phyloP scores from a whole-genome alignment of 192 early-diverging fungal species.

The Coemansia sp. region DNA sequence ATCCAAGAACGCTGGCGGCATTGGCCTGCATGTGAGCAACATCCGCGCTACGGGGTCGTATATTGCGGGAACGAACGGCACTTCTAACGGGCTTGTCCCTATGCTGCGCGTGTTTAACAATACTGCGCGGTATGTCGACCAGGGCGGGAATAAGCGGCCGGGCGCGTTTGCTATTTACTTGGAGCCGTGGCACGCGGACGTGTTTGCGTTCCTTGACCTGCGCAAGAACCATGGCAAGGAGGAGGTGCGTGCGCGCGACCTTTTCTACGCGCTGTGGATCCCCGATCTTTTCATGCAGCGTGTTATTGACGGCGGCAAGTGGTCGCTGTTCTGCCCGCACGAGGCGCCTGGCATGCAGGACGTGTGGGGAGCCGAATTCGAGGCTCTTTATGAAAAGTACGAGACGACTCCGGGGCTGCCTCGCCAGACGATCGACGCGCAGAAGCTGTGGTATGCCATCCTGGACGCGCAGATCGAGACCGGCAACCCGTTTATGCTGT shows the following conservation, averaged over 20 bases:
- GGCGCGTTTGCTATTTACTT: constrained; percentile 99
- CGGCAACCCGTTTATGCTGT: constrained; percentile 97
- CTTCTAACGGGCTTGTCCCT: constrained; percentile 94
- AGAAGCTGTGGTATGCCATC: constrained; percentile 97
- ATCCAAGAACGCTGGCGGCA: constrained; percentile 97
- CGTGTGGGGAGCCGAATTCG: constrained; percentile 94
- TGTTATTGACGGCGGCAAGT: constrained; percentile 91
- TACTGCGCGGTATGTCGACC: constrained; percentile 98
- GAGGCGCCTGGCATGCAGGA: constrained; percentile 92
- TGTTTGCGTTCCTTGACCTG: constrained; percentile 96
- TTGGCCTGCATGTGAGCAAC: constrained; percentile 96
- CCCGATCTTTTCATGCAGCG: constrained; percentile 98
- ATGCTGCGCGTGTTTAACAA: constrained; percentile 99
- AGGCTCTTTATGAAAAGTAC: constrained; percentile 81
- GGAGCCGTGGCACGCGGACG: constrained; percentile 98
- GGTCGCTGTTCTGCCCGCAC: constrained; percentile 93
- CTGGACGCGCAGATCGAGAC: constrained; percentile 97
- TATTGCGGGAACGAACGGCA: constrained; percentile 97
- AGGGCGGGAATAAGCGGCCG: constrained; percentile 98
- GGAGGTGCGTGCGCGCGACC: constrained; percentile 93
- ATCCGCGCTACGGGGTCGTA: constrained; percentile 95
- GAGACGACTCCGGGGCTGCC: constrained; percentile 79
- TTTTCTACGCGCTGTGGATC: constrained; percentile 98
- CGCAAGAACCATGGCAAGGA: constrained; percentile 99
- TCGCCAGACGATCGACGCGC: constrained; percentile 91